Percentiles rank a stretch among this genome's conserved stretches.
phyloP scores from a whole-genome alignment of 768 basidiomycete species.

The Boletus reticulatus region DNA sequence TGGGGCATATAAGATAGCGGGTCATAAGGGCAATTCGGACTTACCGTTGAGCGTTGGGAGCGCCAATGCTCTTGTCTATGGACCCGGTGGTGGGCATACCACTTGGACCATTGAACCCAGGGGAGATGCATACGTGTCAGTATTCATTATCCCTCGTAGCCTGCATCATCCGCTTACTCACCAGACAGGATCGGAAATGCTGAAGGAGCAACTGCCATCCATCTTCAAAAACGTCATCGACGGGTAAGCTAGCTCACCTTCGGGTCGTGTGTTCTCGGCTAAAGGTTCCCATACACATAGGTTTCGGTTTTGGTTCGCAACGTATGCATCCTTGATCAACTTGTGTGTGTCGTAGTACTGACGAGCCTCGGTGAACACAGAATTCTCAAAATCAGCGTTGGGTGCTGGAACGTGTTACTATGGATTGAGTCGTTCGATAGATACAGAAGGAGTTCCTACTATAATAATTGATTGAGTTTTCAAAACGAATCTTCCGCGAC shows the following conservation, averaged over 20 bases:
- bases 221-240: background rate
- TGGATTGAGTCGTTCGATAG: background rate
- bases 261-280: background rate
- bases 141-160: background rate
- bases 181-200: conserved; percentile 1
- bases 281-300: background rate
- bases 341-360: background rate
- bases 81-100: background rate
- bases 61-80: background rate
- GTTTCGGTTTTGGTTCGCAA: background rate
- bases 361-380: background rate
- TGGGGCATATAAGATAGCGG: background rate
- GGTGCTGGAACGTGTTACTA: background rate
- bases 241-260: background rate
- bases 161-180: background rate
- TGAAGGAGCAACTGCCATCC: background rate
- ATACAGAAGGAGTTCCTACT: too few relatives aligned
- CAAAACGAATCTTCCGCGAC: too few relatives aligned
- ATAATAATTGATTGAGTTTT: too few relatives aligned
- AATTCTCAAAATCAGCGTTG: background rate
- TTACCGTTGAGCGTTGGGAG: background rate
- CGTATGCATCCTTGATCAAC: background rate
- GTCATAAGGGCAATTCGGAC: background rate
- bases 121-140: background rate
- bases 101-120: background rate